Evolutionary conservation across 148 eudicot species (phyloP).

Genomic region (Cornus florida): DNA sequence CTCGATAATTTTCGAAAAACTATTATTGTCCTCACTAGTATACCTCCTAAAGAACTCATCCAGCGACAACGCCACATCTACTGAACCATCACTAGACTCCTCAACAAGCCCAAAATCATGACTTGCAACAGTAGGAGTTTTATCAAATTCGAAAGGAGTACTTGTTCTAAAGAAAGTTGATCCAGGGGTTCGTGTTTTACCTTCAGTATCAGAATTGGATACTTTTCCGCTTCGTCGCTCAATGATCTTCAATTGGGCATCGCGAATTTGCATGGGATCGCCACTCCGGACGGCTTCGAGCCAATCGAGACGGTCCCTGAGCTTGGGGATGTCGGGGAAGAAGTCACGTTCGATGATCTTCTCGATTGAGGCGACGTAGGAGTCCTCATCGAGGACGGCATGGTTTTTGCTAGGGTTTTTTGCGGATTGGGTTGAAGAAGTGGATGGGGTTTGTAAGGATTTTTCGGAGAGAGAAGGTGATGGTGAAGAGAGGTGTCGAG

Average conservation of each 20-base stretch:
- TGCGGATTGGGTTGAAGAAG: conserved; percentile 4
- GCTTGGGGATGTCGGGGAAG: conserved; percentile 96
- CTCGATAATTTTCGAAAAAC: conserved; percentile 70
- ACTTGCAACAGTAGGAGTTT: conserved; percentile 35
- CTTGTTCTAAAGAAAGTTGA: conserved; percentile 55
- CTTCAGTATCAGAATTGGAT: conserved; percentile 12
- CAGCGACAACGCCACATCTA: conserved; percentile 45
- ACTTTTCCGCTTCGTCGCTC: conserved; percentile 62
- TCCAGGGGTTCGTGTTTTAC: conserved; percentile 65
- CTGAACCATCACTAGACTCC: conserved; percentile 19
- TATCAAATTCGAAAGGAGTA: conserved; percentile 58
- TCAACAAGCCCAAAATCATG: conserved; percentile 15
- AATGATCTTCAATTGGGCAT: conserved; percentile 85
- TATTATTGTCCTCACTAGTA: conserved; percentile 92
- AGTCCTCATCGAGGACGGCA: conserved; percentile 72
- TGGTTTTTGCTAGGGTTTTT: conserved; percentile 28
- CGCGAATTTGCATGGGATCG: conserved; percentile 78
- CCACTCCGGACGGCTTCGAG: conserved; percentile 66
- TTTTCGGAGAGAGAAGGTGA: conserved; percentile 27
- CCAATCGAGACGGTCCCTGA: conserved; percentile 93
- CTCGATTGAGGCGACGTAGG: conserved; percentile 83
- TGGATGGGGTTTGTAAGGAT: conserved; percentile 14
- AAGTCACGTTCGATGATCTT: conserved; percentile 91
- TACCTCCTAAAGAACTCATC: conserved; percentile 79
- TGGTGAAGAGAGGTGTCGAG: conserved; percentile 80